Evolutionary conservation across 306 rosid genomes (phyloP).

Genomic region (Acacia acuminata): DNA sequence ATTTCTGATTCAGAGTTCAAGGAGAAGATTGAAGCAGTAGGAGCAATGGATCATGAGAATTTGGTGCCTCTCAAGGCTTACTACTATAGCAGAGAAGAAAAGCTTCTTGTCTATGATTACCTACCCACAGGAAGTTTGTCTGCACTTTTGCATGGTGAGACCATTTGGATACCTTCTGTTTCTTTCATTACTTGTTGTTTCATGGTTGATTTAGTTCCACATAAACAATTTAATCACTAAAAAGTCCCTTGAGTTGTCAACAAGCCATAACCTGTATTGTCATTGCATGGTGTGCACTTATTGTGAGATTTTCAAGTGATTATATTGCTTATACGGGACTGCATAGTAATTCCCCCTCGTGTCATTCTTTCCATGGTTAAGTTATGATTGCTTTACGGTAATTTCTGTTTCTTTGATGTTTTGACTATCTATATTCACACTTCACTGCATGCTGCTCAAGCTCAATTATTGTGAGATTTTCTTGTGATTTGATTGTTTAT

Average conservation of each 20-base stretch:
- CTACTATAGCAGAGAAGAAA: slow-evolving; percentile 66
- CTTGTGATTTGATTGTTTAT: no score
- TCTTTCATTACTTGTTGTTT: slow-evolving; percentile 9
- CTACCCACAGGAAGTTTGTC: slow-evolving; percentile 74
- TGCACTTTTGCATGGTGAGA: slow-evolving; percentile 73
- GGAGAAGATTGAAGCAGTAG: slow-evolving; percentile 62
- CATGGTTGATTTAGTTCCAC: neutral
- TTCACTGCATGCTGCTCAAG: no score
- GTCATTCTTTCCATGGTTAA: neutral
- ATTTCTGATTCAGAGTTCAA: slow-evolving; percentile 59
- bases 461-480: no score
- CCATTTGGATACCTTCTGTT: neutral
- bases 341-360: no score
- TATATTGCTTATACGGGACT: no score
- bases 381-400: slow-evolving; percentile 3
- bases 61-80: slow-evolving; percentile 76
- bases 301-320: no score
- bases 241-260: no score
- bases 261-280: no score
- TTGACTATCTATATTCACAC: neutral
- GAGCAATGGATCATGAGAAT: slow-evolving; percentile 62
- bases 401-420: neutral
- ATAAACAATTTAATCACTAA: no score
- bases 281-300: no score
- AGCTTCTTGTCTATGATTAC: slow-evolving; percentile 69